Evolutionary conservation across 1,284 basidiomycete species (phyloP), one percentile per base, ranked within the genome.

Genomic region (Leccinum fuscescens): DNA sequence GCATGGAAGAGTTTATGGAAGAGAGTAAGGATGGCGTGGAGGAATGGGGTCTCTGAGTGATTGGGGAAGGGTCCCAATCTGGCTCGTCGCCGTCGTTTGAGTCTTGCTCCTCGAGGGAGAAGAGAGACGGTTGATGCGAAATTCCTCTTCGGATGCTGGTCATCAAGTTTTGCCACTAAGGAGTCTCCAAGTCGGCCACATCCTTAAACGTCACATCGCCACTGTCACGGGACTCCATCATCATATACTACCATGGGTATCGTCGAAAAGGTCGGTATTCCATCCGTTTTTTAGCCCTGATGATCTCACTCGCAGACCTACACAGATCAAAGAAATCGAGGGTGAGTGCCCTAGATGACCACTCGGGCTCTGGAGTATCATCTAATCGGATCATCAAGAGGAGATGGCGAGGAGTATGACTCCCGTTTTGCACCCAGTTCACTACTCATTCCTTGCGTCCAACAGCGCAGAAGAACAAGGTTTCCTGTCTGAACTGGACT

Each of bases 401-500:
- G 93, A 96, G 84, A 96, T 96, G 93, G 90, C 93, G 64, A 84
- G 93, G 73, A 82, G 92, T 84, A 62, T 33, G 58, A 48, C 52
- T 37, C 42, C 37, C 22, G 22, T 24, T 24, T 4, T 24, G 31
- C n/a, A 22, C 31, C 44, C 33, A 54, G 50, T 60, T 22, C 56
- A 61, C 1, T 14, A 39, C 52, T 70, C 37, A 64, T 29, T 3
- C 2, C 3, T 20, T 5, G 37, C 8, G 20, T 48, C 39, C 8
- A 65, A 63, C 68, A 94, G 93, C 93, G 54, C 93, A 96, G 78
- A 96, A 95, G 79, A 95, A 95, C 76, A 94, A 90, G 83, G 92
- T 87, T 58, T 29, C 6, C 3, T 11, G 20, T 58, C 49, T 37
- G 22, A 39, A 9, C 17, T 55, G 20, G 15, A 29, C 50, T 11